Percentiles rank a stretch among this genome's conserved stretches.
Conservation (phyloP, 2,329 filamentous ascomycete genomes). For the Lasiodiplodia sp. region DNA sequence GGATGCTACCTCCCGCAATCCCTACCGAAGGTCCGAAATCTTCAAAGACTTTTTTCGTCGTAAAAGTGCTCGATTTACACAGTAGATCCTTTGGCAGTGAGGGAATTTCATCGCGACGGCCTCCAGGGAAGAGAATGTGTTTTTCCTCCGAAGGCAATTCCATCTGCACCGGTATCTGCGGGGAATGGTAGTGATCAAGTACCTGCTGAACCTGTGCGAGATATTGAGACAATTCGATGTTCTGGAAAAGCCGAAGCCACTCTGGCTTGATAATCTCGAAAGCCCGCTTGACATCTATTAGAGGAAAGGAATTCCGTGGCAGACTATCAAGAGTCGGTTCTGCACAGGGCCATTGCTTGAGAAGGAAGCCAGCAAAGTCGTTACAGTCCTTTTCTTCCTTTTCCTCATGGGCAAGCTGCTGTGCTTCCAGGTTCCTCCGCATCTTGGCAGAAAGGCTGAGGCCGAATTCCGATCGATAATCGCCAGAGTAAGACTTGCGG, state of each 20-base stretch:
- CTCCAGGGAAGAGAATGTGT: not conserved
- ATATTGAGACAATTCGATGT: slow-evolving; percentile 56
- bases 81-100: not conserved
- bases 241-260: slow-evolving; percentile 59
- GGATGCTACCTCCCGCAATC: not conserved
- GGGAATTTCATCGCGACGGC: not conserved
- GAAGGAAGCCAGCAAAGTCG: slow-evolving; percentile 51
- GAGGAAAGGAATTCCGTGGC: not conserved
- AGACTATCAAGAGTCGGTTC: slow-evolving; percentile 33
- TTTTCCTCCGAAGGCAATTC: not conserved
- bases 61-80: not conserved
- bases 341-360: slow-evolving; percentile 47
- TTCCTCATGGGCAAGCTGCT: slow-evolving; percentile 31
- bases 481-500: not conserved
- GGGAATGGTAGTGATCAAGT: slow-evolving; percentile 37
- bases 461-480: slow-evolving; percentile 34
- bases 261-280: slow-evolving; percentile 52
- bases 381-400: slow-evolving; percentile 41
- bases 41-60: not conserved
- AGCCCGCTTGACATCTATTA: slow-evolving; percentile 50
- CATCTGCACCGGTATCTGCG: not conserved
- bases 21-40: no score
- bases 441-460: slow-evolving; percentile 32
- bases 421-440: slow-evolving; percentile 32
- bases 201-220: slow-evolving; percentile 54